Percentiles rank a stretch among this genome's conserved stretches.
phyloP scores from a whole-genome alignment of 352 stramenopile species.

The Pythium sukuiense region DNA sequence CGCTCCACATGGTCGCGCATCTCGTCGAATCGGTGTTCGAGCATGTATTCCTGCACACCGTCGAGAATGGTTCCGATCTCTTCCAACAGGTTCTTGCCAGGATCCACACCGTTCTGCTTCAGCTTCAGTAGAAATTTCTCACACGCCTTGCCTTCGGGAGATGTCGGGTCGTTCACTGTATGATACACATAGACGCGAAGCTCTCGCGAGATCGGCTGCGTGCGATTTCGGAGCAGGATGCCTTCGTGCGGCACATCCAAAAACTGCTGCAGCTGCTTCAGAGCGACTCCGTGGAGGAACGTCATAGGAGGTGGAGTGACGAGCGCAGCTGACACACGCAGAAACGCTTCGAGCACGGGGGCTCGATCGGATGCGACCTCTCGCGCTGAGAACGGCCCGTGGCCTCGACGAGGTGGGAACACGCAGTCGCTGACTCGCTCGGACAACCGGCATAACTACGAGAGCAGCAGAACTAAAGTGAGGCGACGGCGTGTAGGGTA shows the following conservation, averaged over 20 bases:
- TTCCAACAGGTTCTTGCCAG: slow-evolving; percentile 60
- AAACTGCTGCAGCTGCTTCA: slow-evolving; percentile 84
- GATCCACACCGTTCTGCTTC: slow-evolving; percentile 40
- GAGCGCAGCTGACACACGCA: slow-evolving; percentile 64
- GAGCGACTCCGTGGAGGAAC: slow-evolving; percentile 65
- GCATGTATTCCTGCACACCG: slow-evolving; percentile 85
- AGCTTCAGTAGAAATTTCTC: slow-evolving; percentile 73
- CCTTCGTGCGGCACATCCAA: slow-evolving; percentile 71
- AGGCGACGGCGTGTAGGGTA: neutral
- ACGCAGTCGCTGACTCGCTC: slow-evolving; percentile 59
- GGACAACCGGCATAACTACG: slow-evolving; percentile 70
- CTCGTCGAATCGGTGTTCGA: slow-evolving; percentile 80
- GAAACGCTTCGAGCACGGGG: slow-evolving; percentile 75
- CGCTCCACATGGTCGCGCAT: slow-evolving; percentile 68
- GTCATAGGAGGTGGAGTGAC: slow-evolving; percentile 77
- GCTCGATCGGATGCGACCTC: slow-evolving; percentile 68
- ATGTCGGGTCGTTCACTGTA: slow-evolving; percentile 73
- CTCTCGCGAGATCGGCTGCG: slow-evolving; percentile 72
- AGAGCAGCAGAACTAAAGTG: neutral
- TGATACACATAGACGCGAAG: slow-evolving; percentile 82
- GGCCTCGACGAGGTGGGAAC: slow-evolving; percentile 66
- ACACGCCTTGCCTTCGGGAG: slow-evolving; percentile 78
- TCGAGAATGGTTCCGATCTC: slow-evolving; percentile 80
- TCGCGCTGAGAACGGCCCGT: slow-evolving; percentile 53
- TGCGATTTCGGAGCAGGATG: slow-evolving; percentile 74